Percentiles rank a stretch among this genome's conserved stretches.
phyloP scores from a whole-genome alignment of 2,329 filamentous ascomycete species.

The Fusarium sp. region DNA sequence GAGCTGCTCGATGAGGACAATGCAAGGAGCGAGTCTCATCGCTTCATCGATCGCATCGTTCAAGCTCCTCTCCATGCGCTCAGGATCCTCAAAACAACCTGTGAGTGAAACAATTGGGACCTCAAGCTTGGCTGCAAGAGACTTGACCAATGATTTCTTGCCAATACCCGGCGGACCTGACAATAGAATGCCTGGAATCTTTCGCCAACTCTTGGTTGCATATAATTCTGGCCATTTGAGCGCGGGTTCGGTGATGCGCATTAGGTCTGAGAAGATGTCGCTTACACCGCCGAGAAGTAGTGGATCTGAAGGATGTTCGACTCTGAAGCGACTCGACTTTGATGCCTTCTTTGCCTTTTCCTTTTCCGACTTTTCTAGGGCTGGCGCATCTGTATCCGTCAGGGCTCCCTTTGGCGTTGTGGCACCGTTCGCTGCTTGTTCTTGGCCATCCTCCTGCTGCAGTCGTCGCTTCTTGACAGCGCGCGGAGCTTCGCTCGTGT shows the following conservation, averaged over 20 bases:
- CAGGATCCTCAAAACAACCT: conserved; percentile 49
- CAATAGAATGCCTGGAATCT: conserved; percentile 67
- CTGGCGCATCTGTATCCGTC: conserved; percentile 32
- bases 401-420: conserved; percentile 30
- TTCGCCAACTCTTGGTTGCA: conserved; percentile 23
- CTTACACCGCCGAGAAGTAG: conserved; percentile 45
- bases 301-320: conserved; percentile 41
- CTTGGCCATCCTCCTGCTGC: conserved; percentile 43
- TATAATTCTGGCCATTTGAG: conserved; percentile 40
- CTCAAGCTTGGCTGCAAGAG: conserved; percentile 73
- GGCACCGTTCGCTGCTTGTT: conserved; percentile 25
- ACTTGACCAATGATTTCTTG: conserved; percentile 78
- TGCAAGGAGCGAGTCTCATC: conserved; percentile 81
- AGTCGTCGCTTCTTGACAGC: conserved; percentile 48
- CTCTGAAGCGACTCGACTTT: conserved; percentile 44
- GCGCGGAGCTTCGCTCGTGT: conserved; percentile 33
- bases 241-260: conserved; percentile 13
- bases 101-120: conserved; percentile 72
- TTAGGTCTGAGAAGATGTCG: conserved; percentile 39
- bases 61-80: conserved; percentile 52
- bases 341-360: conserved; percentile 46
- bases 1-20: conserved; percentile 92
- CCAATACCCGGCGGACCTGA: conserved; percentile 83
- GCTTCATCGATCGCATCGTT: conserved; percentile 72
- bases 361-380: conserved; percentile 42